Evolutionary conservation across 441 rosid species (phyloP).

Genomic region (Pelargonium citronellum): DNA sequence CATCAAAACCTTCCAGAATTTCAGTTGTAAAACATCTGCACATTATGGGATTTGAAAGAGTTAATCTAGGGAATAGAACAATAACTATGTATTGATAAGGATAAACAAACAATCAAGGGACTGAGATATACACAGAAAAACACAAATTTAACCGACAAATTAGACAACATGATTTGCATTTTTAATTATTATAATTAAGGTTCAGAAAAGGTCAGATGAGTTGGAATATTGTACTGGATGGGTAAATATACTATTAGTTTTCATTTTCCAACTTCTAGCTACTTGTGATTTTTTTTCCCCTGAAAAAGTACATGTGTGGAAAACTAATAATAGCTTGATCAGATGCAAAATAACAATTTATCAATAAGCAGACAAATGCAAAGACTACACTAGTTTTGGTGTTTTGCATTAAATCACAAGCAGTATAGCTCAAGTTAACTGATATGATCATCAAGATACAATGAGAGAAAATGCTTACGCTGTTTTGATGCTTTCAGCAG

Average conservation of each 20-base stretch:
- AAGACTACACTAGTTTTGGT: no score
- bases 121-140: no score
- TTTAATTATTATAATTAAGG: neutral
- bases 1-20: conserved; percentile 88
- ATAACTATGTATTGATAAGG: no score
- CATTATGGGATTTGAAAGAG: conserved; percentile 15
- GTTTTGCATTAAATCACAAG: no score
- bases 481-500: conserved; percentile 88
- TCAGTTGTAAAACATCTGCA: conserved; percentile 91
- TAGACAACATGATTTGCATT: neutral
- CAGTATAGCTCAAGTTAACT: no score
- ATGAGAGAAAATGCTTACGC: conserved; percentile 45
- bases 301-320: no score
- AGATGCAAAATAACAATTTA: neutral
- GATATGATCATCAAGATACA: no score
- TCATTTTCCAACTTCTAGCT: no score
- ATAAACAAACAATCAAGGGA: no score
- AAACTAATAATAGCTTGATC: conserved; percentile 7
- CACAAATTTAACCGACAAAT: no score
- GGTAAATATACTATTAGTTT: neutral
- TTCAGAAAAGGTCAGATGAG: neutral
- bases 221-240: neutral
- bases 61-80: neutral
- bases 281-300: no score
- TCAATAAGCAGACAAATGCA: no score